These are phyloP conservation scores for Alternaria gaisen DNA, from an alignment of 2,329 filamentous ascomycete genomes.

Conservation along the genomic window DNA sequence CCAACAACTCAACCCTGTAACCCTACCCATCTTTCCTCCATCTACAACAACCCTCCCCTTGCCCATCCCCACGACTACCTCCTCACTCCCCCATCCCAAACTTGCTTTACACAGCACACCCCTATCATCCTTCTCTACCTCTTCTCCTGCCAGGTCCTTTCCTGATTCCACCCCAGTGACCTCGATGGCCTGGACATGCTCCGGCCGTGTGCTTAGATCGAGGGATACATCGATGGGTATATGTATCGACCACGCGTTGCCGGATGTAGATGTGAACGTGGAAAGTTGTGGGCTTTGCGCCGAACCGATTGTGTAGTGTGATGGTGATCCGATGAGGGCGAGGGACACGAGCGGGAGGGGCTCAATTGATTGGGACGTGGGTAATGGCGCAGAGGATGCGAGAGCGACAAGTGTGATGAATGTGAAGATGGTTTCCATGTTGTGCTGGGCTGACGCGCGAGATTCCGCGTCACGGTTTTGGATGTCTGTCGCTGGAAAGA, in stretches of 20 bases:
- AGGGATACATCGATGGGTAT: conserved; percentile 29
- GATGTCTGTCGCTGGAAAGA: not conserved
- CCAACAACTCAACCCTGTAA: conserved; percentile 24
- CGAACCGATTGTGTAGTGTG: not conserved
- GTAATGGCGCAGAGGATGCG: not conserved
- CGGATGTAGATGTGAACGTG: not conserved
- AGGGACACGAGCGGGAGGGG: not conserved
- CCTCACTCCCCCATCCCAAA: conserved; percentile 14
- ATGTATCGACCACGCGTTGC: conserved; percentile 19
- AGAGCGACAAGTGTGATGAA: not conserved
- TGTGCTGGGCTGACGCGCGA: not conserved
- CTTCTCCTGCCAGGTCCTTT: not conserved
- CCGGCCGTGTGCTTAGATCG: conserved; percentile 25
- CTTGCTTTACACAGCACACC: conserved; percentile 25
- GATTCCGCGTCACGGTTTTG: not conserved
- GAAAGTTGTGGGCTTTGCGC: not conserved
- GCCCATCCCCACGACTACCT: conserved; percentile 15
- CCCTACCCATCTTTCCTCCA: conserved; percentile 20
- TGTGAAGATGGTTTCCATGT: not conserved
- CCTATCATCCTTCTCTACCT: conserved; percentile 9
- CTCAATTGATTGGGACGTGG: not conserved
- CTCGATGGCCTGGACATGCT: conserved; percentile 28
- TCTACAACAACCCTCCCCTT: conserved; percentile 19
- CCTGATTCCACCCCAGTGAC: conserved; percentile 18
- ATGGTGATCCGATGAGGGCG: not conserved